phyloP scores from a whole-genome alignment of 371 early-diverging fungal genomes.

The Dipsacomyces acuminosporus region DNA sequence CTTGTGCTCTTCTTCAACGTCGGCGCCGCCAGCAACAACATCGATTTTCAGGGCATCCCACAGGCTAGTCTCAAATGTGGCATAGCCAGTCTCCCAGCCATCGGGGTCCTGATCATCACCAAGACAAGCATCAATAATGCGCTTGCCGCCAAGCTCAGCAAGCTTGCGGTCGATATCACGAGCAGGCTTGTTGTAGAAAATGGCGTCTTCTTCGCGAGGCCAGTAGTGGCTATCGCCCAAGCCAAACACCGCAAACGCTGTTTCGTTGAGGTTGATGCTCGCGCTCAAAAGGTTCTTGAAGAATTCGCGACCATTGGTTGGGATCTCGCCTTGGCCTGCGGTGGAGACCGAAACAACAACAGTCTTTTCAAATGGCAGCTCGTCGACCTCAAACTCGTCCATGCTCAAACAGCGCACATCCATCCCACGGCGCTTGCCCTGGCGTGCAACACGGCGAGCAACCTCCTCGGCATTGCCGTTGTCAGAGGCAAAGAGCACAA shows the following conservation, averaged over 20 bases:
- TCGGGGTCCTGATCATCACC: conserved; percentile 93
- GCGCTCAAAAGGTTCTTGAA: conserved; percentile 71
- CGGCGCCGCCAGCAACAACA: conserved; percentile 53
- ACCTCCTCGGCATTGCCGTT: conserved; percentile 81
- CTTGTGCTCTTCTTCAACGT: conserved; percentile 60
- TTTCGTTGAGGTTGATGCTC: conserved; percentile 62
- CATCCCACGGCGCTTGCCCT: conserved; percentile 75
- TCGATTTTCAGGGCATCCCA: conserved; percentile 68
- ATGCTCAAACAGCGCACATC: conserved; percentile 66
- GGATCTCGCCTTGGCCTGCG: conserved; percentile 95
- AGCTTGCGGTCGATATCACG: conserved; percentile 79
- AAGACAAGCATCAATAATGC: conserved; percentile 61
- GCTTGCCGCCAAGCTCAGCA: conserved; percentile 64
- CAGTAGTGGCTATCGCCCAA: conserved; percentile 94
- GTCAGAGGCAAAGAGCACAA: conserved; percentile 88
- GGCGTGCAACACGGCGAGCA: conserved; percentile 74
- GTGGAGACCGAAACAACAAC: conserved; percentile 76
- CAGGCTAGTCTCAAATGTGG: conserved; percentile 70
- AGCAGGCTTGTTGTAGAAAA: conserved; percentile 86
- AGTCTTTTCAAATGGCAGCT: conserved; percentile 67
- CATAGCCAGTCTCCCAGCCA: conserved; percentile 78
- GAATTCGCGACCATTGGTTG: conserved; percentile 81
- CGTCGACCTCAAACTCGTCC: conserved; percentile 79
- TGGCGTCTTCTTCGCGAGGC: conserved; percentile 84
- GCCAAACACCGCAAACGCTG: conserved; percentile 76